Conservation (phyloP, 768 basidiomycete species). For the Collybiopsis confluens region DNA sequence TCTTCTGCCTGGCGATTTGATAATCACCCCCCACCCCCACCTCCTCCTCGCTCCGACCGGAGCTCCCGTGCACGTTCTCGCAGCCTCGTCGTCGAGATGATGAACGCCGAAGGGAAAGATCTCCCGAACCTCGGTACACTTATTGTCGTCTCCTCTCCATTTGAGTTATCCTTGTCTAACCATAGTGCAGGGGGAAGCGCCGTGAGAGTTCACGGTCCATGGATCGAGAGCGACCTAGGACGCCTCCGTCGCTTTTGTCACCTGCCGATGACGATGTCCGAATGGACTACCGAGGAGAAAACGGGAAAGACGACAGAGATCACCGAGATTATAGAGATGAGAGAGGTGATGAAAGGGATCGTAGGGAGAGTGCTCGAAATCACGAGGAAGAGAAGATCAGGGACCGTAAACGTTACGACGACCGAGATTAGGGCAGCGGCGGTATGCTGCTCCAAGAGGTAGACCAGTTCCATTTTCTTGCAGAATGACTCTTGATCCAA, state of each 20-base stretch:
- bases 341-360: neutral
- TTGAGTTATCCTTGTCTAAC: neutral
- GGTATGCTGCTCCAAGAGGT: neutral
- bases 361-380: neutral
- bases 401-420: neutral
- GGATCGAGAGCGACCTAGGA: slow-evolving; percentile 40
- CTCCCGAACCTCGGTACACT: slow-evolving; percentile 17
- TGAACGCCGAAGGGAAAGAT: slow-evolving; percentile 31
- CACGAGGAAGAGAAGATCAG: neutral
- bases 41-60: slow-evolving; percentile 24
- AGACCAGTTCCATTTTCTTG: neutral
- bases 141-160: slow-evolving; percentile 9
- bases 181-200: slow-evolving; percentile 36
- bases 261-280: neutral
- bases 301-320: slow-evolving; percentile 43
- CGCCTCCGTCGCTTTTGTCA: slow-evolving; percentile 38
- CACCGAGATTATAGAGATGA: slow-evolving; percentile 34
- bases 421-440: neutral
- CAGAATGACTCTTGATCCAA: neutral
- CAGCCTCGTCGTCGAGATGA: slow-evolving; percentile 45
- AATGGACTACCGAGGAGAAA: slow-evolving; percentile 30
- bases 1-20: slow-evolving; percentile 78
- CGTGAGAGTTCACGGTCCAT: slow-evolving; percentile 19
- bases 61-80: slow-evolving; percentile 43
- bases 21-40: slow-evolving; percentile 48